These are phyloP conservation scores for Thermochaetoides thermophila DNA, from an alignment of 495 filamentous ascomycete genomes.

Conservation along the genomic window DNA sequence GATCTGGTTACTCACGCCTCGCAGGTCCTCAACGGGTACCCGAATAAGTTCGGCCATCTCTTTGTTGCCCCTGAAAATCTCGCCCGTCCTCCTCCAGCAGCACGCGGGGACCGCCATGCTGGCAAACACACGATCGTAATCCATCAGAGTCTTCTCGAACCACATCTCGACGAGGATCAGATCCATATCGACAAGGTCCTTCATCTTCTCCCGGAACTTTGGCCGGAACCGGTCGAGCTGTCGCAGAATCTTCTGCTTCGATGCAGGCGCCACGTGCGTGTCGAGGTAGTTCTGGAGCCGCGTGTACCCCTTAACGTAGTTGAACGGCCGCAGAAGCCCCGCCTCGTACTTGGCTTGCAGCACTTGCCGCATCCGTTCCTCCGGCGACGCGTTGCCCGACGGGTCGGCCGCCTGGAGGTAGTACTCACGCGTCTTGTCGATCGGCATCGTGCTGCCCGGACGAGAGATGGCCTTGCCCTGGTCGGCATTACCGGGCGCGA, in stretches of 20 bases:
- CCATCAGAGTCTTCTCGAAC: conserved; percentile 90
- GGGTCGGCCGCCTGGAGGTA: conserved; percentile 96
- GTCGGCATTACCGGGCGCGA: conserved; percentile 28
- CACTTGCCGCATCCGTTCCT: conserved; percentile 89
- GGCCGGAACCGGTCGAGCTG: conserved; percentile 87
- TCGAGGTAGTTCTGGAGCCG: conserved; percentile 83
- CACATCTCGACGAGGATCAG: conserved; percentile 94
- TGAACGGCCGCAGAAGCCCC: conserved; percentile 87
- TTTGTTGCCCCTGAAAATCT: conserved; percentile 95
- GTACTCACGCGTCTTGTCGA: conserved; percentile 82
- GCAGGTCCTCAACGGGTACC: conserved; percentile 75
- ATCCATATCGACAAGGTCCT: conserved; percentile 78
- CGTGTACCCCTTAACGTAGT: conserved; percentile 93
- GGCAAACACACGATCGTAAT: conserved; percentile 95
- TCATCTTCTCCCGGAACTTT: conserved; percentile 90
- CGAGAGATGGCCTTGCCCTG: conserved; percentile 45
- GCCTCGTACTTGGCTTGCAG: conserved; percentile 92
- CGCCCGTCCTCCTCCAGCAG: conserved; percentile 91
- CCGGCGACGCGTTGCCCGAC: conserved; percentile 75
- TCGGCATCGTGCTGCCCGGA: conserved; percentile 41
- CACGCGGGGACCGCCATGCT: conserved; percentile 98
- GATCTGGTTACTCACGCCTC: conserved; percentile 53
- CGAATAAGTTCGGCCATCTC: conserved; percentile 97
- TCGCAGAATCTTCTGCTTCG: conserved; percentile 74
- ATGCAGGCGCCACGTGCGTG: conserved; percentile 58